Percentiles rank a stretch among this genome's conserved stretches.
Conservation (phyloP, 345 rosid genomes). For the Brassica rapa region DNA sequence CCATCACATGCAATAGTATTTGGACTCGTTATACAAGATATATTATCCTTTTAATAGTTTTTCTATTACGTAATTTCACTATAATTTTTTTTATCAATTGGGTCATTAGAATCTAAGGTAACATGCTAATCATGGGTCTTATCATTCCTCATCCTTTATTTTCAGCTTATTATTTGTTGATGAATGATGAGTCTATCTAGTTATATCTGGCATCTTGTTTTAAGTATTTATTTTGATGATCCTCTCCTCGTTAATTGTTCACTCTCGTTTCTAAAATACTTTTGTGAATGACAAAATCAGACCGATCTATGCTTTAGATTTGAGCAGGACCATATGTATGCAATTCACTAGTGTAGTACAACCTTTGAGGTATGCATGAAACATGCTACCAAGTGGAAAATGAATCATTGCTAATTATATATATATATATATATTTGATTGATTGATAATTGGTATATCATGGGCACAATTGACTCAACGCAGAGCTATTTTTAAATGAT, state of each 20-base stretch:
- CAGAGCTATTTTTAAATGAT: conserved; percentile 11
- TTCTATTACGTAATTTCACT: conserved; percentile 11
- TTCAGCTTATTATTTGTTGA: conserved; percentile 30
- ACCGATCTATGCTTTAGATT: conserved; percentile 6
- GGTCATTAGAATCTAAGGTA: conserved; percentile 46
- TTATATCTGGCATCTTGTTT: background rate
- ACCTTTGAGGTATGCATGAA: conserved; percentile 35
- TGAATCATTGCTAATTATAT: conserved; percentile 18
- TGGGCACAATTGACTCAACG: conserved; percentile 39
- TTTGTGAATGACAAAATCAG: conserved; percentile 5
- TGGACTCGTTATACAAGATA: conserved; percentile 29
- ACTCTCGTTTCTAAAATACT: background rate
- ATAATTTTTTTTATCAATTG: conserved; percentile 13
- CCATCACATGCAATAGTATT: conserved; percentile 40
- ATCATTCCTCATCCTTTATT: conserved; percentile 37
- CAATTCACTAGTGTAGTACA: conserved; percentile 10
- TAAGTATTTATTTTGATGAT: background rate
- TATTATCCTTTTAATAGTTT: conserved; percentile 34
- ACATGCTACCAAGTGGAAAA: conserved; percentile 40
- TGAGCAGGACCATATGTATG: conserved; percentile 8
- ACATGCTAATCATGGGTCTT: conserved; percentile 53
- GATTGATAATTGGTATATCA: conserved; percentile 38
- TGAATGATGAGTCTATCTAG: conserved; percentile 8
- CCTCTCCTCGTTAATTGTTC: background rate
- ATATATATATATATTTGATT: conserved; percentile 24